These are phyloP conservation scores for Cryphonectria japonica DNA, from an alignment of 2,329 filamentous ascomycete species.

Conservation along the genomic window DNA sequence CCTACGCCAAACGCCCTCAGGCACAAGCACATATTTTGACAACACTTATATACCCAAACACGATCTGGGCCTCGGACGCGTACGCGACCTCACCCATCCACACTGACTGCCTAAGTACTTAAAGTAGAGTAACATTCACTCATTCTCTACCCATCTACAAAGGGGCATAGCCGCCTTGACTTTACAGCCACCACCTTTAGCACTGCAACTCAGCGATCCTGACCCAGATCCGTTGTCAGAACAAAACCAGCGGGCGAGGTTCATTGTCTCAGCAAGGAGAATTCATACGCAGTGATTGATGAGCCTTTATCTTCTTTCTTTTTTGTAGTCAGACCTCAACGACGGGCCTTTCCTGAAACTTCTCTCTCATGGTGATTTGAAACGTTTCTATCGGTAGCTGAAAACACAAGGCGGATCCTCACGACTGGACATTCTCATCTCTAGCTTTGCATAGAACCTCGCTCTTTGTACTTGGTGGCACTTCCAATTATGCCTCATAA, in stretches of 20 bases:
- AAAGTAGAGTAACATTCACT: background rate
- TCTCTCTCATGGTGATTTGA: background rate
- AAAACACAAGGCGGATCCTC: background rate
- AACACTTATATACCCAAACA: background rate
- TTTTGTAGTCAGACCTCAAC: background rate
- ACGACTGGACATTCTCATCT: background rate
- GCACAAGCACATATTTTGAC: background rate
- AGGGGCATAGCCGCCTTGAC: background rate
- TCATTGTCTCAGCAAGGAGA: background rate
- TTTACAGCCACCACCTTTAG: background rate
- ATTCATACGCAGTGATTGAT: background rate
- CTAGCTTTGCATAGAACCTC: background rate
- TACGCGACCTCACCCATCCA: background rate
- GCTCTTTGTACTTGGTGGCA: background rate
- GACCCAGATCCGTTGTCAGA: background rate
- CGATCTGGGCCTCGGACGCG: background rate
- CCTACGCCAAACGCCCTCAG: background rate
- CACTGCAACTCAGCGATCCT: background rate
- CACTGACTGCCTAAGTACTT: background rate
- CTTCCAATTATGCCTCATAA: background rate
- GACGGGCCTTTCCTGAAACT: background rate
- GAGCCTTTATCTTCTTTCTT: background rate
- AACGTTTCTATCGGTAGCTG: background rate
- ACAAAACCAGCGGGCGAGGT: background rate
- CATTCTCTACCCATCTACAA: background rate